Percentiles rank a stretch among this genome's conserved stretches.
Evolutionary conservation across 768 basidiomycete species (phyloP).

Genomic region (Chalciporus chontae): DNA sequence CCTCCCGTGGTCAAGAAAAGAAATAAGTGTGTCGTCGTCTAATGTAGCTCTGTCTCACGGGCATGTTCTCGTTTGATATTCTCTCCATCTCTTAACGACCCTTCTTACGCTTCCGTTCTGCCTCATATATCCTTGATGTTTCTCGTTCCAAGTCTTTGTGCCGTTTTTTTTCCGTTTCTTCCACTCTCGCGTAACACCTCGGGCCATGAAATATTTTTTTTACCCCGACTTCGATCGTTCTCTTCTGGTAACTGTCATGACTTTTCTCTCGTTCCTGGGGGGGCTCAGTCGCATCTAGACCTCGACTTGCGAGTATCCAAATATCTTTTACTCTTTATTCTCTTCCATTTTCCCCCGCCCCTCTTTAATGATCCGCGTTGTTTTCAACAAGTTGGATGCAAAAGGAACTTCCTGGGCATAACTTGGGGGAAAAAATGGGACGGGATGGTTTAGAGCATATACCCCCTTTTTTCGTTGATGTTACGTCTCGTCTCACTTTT

Average conservation of each 20-base stretch:
- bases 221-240: constrained; percentile 24
- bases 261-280: constrained; percentile 19
- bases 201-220: constrained; percentile 24
- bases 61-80: constrained; percentile 29
- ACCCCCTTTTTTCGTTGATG: constrained; percentile 13
- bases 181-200: constrained; percentile 17
- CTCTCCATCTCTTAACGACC: constrained; percentile 34
- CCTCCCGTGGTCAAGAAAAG: constrained; percentile 88
- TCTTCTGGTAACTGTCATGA: constrained; percentile 11
- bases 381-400: neutral
- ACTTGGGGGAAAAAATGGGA: constrained; percentile 9
- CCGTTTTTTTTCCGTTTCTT: constrained; percentile 12
- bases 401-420: neutral
- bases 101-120: constrained; percentile 28
- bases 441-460: constrained; percentile 18
- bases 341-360: constrained; percentile 2
- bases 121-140: constrained; percentile 36
- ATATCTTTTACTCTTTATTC: constrained; percentile 19
- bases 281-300: constrained; percentile 24
- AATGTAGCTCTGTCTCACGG: constrained; percentile 35
- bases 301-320: constrained; percentile 17
- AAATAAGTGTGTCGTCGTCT: constrained; percentile 82
- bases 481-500: neutral
- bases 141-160: constrained; percentile 20
- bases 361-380: neutral